These are phyloP conservation scores for Rheum nobile DNA, from an alignment of 148 eudicot species.

Conservation along the genomic window DNA sequence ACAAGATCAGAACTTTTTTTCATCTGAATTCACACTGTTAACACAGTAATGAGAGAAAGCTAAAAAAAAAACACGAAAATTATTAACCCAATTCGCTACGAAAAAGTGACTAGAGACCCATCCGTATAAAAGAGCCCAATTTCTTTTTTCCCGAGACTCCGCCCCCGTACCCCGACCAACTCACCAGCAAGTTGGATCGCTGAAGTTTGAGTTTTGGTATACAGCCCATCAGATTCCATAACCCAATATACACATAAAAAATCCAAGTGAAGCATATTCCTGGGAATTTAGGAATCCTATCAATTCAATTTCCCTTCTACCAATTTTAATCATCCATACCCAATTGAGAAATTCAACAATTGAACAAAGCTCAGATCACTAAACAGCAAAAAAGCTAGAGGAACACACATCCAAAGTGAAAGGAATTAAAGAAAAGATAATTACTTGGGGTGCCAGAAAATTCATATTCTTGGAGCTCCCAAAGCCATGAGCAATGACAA, in stretches of 20 bases:
- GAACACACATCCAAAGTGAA: background rate
- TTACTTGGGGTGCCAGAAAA: slow-evolving; percentile 10
- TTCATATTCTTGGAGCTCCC: slow-evolving; percentile 9
- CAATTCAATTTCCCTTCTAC: too few species aligned
- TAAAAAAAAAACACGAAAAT: too few species aligned
- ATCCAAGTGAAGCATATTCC: background rate
- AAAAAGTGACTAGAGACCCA: too few species aligned
- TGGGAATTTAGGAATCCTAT: background rate
- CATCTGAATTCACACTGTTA: too few species aligned
- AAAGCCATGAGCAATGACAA: slow-evolving; percentile 37
- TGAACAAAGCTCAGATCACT: background rate
- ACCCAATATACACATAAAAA: background rate
- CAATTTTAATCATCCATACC: background rate
- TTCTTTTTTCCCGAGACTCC: too few species aligned
- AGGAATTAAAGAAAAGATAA: background rate
- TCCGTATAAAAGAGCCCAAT: too few species aligned
- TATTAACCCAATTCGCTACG: too few species aligned
- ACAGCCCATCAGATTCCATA: too few species aligned
- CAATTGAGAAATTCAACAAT: background rate
- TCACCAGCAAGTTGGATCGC: too few species aligned
- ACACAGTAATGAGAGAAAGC: too few species aligned
- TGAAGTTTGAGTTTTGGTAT: too few species aligned
- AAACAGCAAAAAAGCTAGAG: background rate
- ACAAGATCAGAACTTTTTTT: background rate
- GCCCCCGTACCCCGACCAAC: too few species aligned